Evolutionary conservation across 768 basidiomycete genomes (phyloP), one percentile per base, ranked within the genome.

Genomic region (Imleria badia): DNA sequence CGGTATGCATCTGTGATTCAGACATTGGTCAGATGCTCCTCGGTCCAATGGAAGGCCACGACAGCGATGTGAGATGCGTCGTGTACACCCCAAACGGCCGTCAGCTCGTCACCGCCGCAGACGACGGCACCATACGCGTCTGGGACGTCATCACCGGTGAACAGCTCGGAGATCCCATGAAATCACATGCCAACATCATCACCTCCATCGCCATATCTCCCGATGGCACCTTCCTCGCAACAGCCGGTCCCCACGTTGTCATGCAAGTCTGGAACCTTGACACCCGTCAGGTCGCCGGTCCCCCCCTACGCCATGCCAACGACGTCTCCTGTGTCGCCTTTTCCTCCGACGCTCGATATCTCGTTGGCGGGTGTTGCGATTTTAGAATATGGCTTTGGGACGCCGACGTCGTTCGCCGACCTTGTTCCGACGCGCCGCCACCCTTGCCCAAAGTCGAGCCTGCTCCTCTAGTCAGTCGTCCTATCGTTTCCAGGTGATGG

Each of bases 11-110:
- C 46, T 73, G 71, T 47, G 62, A 71, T 51, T 43, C 69, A 6
- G 69, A 69, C 58, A 64, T 65, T 45, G 80, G 80, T 51, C 76
- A 78, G 53, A 60, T 61, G 48, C 54, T 67, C 6, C 47, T 64
- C 34, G 60, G 55, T 5, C 59, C 63, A 6, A 61, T 69, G 55
- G 56, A 71, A 35, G 68, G 65, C 39, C 67, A 68, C 55, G 60
- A 65, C 29, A 63, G 61, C 56, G 63, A 61, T 22, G 67, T 69
- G 22, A 56, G 67, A 55, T 68, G 64, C 44, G 68, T 73, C 55
- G 54, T 54, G n/a, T 73, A 71, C 53, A 60, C 66, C 9, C 63
- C 65, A 6, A 63, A 72, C 51, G 69, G 67, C 34, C 62, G 58
- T 9, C 60, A 50, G 8, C 57, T 69, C 48, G 59, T 66, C 48